Conservation (phyloP, 148 eudicot genomes). For the Arbutus unedo region DNA sequence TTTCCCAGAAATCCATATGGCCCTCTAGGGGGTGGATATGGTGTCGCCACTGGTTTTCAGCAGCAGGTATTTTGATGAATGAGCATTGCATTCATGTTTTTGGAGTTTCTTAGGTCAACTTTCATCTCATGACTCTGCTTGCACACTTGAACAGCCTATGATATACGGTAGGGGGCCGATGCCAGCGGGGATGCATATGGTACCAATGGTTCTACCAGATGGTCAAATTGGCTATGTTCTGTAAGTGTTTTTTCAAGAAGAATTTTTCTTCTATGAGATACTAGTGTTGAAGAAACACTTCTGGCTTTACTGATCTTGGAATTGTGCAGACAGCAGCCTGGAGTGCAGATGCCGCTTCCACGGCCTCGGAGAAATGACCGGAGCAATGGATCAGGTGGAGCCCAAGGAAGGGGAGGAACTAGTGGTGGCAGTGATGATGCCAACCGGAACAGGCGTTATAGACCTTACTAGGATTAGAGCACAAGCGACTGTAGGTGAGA, state of each 20-base stretch:
- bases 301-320: neutral
- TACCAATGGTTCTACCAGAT: slow-evolving; percentile 97
- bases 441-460: slow-evolving; percentile 58
- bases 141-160: slow-evolving; percentile 58
- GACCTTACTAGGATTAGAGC: slow-evolving; percentile 54
- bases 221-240: slow-evolving; percentile 96
- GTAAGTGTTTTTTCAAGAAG: slow-evolving; percentile 49
- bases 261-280: neutral
- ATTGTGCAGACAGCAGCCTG: slow-evolving; percentile 84
- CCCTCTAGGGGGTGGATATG: slow-evolving; percentile 60
- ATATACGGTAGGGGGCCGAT: slow-evolving; percentile 93
- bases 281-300: neutral
- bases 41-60: slow-evolving; percentile 60
- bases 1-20: slow-evolving; percentile 71
- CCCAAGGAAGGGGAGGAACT: slow-evolving; percentile 61
- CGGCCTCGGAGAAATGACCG: slow-evolving; percentile 78
- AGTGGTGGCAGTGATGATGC: slow-evolving; percentile 54
- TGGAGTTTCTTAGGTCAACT: neutral
- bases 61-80: slow-evolving; percentile 7
- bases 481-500: slow-evolving; percentile 16
- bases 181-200: slow-evolving; percentile 99
- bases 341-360: slow-evolving; percentile 55
- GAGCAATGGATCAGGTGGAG: slow-evolving; percentile 60
- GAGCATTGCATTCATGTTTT: slow-evolving; percentile 3
- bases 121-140: neutral